Base-by-base conservation (phyloP, 2,329 filamentous ascomycete genomes). In the Zymoseptoria ardabiliae region DNA sequence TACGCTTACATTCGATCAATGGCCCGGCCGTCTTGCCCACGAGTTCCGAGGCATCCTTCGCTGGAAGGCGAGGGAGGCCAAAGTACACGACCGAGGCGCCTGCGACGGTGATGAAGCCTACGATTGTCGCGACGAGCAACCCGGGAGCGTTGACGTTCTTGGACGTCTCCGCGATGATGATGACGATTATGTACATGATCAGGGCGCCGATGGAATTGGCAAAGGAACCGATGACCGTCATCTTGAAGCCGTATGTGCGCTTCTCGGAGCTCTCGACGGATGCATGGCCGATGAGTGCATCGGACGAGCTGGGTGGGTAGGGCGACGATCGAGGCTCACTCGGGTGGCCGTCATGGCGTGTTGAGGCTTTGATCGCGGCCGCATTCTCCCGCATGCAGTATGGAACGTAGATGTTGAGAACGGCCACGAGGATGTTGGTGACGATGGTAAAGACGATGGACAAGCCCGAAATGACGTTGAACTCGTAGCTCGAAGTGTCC, bases 161-260 rank as follows among this genome's bases (percentile, higher is more conserved):
- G 19, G 58, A 50, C 19, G 56, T 58, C 21, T 61, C 51, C 25
- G 23, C 28, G 52, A 58, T 61, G 28, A 57, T 52, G 22, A 61
- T 61, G 19, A 61, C 58, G 48, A 61, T 58, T 11, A 57, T 28
- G 52, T 58, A 61, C 55, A 61, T 61, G 22, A 61, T 19, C 17
- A 61, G 50, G 17, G 55, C 58, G 51, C 58, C 58, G 19, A 48
- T 23, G 23, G 58, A 61, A 21, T 61, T 61, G 48, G 58, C 58
- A 23, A 61, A 23, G 11, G 58, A 50, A 5, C 58, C 58, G n/a
- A 54, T 35, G 41, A 54, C 49, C 5, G 58, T 25, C 58, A 61
- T 61, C 55, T 51, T 55, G 52, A 61, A 61, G 41, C 58, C 58
- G 53, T 54, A 61, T n/a, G 52, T 61, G 23, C 58, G 58, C 22